Evolutionary conservation across 2,329 filamentous ascomycete species (phyloP).

Genomic region (Cercospora beticola): DNA sequence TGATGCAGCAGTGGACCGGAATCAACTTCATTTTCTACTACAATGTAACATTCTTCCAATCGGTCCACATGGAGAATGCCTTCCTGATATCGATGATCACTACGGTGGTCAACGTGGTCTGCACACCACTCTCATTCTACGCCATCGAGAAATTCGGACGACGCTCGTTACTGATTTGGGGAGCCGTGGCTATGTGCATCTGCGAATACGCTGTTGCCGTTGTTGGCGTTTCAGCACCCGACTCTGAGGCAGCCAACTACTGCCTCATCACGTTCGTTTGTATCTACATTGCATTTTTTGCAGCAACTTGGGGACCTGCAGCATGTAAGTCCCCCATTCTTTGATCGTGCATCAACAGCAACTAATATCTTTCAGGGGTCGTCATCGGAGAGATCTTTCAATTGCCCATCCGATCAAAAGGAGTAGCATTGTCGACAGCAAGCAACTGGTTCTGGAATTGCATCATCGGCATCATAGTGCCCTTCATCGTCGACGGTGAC

Average conservation of each 20-base stretch:
- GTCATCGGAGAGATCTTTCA: conserved; percentile 84
- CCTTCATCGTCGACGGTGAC: conserved; percentile 65
- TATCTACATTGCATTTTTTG: conserved; percentile 92
- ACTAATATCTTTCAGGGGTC: conserved; percentile 42
- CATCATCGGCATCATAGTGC: conserved; percentile 67
- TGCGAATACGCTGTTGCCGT: conserved; percentile 83
- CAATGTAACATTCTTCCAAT: conserved; percentile 74
- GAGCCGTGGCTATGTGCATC: conserved; percentile 75
- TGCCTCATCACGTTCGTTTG: conserved; percentile 78
- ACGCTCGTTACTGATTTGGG: conserved; percentile 73
- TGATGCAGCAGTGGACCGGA: conserved; percentile 66
- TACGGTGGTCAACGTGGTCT: conserved; percentile 83
- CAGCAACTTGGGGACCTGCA: conserved; percentile 65
- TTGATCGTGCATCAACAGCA: not conserved
- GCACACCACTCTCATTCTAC: conserved; percentile 85
- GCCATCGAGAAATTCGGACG: conserved; percentile 81
- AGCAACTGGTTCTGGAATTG: conserved; percentile 59
- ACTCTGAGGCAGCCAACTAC: conserved; percentile 52
- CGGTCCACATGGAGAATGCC: conserved; percentile 69
- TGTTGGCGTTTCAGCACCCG: conserved; percentile 44
- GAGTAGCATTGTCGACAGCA: conserved; percentile 78
- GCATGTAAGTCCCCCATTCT: not conserved
- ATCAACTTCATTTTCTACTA: conserved; percentile 79
- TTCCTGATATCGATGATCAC: conserved; percentile 86
- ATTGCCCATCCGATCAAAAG: conserved; percentile 55